Percentiles rank a stretch among this genome's conserved stretches.
Evolutionary conservation across 345 rosid species (phyloP).

Genomic region (Lepidium sativum): DNA sequence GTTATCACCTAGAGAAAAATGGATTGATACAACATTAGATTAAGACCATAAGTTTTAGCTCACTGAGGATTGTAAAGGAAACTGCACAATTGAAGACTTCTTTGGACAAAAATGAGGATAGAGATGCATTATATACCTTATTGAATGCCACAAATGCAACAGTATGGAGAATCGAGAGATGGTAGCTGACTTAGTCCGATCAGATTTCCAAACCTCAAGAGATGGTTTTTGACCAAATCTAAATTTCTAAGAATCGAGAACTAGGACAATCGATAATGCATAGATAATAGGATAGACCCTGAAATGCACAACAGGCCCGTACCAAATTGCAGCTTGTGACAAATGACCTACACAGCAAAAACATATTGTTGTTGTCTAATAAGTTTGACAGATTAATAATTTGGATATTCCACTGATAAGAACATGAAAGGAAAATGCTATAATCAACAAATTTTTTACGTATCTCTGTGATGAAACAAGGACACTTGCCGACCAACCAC

Average conservation of each 20-base stretch:
- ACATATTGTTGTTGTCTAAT: not conserved
- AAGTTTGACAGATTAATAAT: not conserved
- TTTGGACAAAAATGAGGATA: not conserved
- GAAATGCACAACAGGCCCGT: conserved; percentile 80
- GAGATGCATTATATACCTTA: conserved; percentile 40
- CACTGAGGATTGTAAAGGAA: not conserved
- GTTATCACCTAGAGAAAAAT: conserved; percentile 52
- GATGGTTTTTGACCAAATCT: conserved; percentile 43
- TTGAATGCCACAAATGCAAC: conserved; percentile 88
- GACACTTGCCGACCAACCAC: not conserved
- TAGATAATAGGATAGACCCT: conserved; percentile 87
- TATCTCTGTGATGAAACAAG: not conserved
- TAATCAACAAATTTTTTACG: not conserved
- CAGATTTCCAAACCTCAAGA: conserved; percentile 39
- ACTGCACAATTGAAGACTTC: not conserved
- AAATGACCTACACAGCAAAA: conserved; percentile 44
- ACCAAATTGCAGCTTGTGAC: conserved; percentile 80
- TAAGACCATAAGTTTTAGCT: not conserved
- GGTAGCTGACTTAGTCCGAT: conserved; percentile 24
- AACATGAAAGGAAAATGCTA: not conserved
- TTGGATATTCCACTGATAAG: not conserved
- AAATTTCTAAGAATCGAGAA: conserved; percentile 50
- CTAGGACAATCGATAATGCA: conserved; percentile 58
- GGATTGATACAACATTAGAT: not conserved
- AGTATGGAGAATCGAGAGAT: conserved; percentile 52